phyloP scores from a whole-genome alignment of 352 stramenopile species.

The Phytophthora lateralis region DNA sequence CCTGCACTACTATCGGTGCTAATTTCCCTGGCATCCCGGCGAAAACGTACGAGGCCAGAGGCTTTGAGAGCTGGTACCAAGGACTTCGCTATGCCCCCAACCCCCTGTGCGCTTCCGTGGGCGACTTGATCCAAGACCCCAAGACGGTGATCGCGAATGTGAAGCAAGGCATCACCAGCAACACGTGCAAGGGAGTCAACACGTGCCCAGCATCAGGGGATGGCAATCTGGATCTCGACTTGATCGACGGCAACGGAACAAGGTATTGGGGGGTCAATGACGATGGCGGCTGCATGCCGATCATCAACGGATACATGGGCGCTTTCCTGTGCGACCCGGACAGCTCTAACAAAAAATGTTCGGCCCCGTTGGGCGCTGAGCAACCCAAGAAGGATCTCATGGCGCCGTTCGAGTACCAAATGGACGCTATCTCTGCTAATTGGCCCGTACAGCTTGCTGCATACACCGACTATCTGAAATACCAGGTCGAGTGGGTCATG shows the following conservation, averaged over 20 bases:
- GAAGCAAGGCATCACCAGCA: conserved; percentile 47
- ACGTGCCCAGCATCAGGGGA: conserved; percentile 55
- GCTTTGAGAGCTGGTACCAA: conserved; percentile 59
- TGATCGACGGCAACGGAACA: conserved; percentile 46
- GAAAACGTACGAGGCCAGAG: conserved; percentile 41
- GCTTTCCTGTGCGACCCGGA: conserved; percentile 54
- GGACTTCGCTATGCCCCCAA: conserved; percentile 63
- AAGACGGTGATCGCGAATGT: conserved; percentile 38
- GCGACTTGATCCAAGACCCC: conserved; percentile 35
- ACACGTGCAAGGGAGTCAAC: conserved; percentile 51
- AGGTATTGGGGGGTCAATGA: conserved; percentile 64
- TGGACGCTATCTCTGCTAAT: conserved; percentile 66
- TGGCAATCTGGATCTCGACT: conserved; percentile 38
- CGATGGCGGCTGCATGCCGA: conserved; percentile 51
- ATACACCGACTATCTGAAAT: conserved; percentile 58
- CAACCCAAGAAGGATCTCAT: conserved; percentile 45
- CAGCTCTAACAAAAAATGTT: conserved; percentile 47
- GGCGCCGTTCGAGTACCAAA: conserved; percentile 59
- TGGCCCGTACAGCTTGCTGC: conserved; percentile 41
- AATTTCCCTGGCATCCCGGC: conserved; percentile 57
- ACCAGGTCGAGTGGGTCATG: conserved; percentile 69
- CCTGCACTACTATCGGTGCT: conserved; percentile 48
- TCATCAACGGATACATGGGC: conserved; percentile 59
- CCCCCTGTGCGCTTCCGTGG: conserved; percentile 30
- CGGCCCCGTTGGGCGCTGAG: conserved; percentile 21